Evolutionary conservation across 768 basidiomycete species (phyloP), one percentile per base, ranked within the genome.

Genomic region (Trametopsis cervina): DNA sequence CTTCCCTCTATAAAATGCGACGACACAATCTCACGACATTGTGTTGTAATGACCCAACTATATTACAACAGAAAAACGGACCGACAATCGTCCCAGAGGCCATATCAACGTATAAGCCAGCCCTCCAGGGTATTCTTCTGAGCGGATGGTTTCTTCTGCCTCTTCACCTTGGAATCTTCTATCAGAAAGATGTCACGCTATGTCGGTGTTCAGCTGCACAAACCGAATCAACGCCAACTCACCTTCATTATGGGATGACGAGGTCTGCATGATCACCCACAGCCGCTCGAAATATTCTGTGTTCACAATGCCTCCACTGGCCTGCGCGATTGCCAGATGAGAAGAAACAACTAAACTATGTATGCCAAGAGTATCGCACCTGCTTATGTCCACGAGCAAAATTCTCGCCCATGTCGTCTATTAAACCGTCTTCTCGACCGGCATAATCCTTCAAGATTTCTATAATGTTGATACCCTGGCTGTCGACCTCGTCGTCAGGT

Each of bases 231-330:
- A 27, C 10, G 35, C 13, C 29, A 24, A 39, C 43, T 37, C 5
- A 40, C 50, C 20, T 50, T 46, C 6, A 20, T 36, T 35, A 24
- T 9, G 23, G 11, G 27, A 9, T 36, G 51, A 37, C 4, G 54
- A 22, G 12, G 33, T 24, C 25, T 23, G 17, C 57, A 62, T 62
- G 11, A 55, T 54, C 5, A 47, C 48, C 61, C 61, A 62, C 47
- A 62, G 44, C 27, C 47, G 40, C 44, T 62, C 59, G 23, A 62
- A 62, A 12, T 59, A 42, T 29, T 53, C 57, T 11, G 53, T 56
- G 4, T 40, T 40, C 11, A 76, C 71, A 50, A 74, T 72, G 1
- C 74, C 74, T 1, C 74, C 74, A n/a, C 71, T 74, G 6, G 74
- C 74, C 56, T 75, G 29, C 15, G 29, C 15, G 29, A 15, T 7